Evolutionary conservation across 2,329 filamentous ascomycete genomes (phyloP), one percentile per base, ranked within the genome.

Genomic region (Hypoxylon sp.): DNA sequence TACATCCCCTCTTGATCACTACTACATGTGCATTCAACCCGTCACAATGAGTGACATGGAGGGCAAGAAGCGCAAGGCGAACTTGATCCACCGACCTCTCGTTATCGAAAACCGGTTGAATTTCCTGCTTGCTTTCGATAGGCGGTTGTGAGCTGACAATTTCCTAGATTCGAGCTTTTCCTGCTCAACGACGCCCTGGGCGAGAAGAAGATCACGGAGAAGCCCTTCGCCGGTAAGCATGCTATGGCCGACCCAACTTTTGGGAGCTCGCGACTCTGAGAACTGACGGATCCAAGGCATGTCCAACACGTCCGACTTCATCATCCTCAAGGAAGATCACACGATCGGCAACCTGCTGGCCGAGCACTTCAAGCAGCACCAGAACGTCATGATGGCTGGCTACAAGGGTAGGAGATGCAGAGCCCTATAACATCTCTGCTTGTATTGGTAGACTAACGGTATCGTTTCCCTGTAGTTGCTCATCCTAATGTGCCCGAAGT

Each of bases 301-400:
- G 73, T 91, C 94, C 18, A 96, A 97, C 74, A 92, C 91, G n/a
- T 90, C 92, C 8, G 90, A 97, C 76, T 99, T 99, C 79, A 87
- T 91, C 57, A 88, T 99, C 77, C 91, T 92, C 77, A 98, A 97
- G 76, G 95, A 99, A 75, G 95, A 99, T 69, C 94, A 97, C 78
- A 97, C 94, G 1, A 85, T 99, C 21, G 95, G 89, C 68, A 97
- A 99, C 75, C 83, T 99, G 53, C 83, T 99, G 54, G 85, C 89
- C 43, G 88, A 91, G 70, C 91, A 94, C 69, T 88, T 99, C 55
- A 88, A 95, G 78, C 88, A 90, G 74, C 89, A 91, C 69, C 84
- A 87, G 15, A 88, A 96, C 73, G 90, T 99, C 68, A 81, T 89
- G 68, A 96, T 98, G 82, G 88, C 93, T 58, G 95, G 90, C 10